Conservation (phyloP, 768 basidiomycete species). For the Melanogaster broomeanus region DNA sequence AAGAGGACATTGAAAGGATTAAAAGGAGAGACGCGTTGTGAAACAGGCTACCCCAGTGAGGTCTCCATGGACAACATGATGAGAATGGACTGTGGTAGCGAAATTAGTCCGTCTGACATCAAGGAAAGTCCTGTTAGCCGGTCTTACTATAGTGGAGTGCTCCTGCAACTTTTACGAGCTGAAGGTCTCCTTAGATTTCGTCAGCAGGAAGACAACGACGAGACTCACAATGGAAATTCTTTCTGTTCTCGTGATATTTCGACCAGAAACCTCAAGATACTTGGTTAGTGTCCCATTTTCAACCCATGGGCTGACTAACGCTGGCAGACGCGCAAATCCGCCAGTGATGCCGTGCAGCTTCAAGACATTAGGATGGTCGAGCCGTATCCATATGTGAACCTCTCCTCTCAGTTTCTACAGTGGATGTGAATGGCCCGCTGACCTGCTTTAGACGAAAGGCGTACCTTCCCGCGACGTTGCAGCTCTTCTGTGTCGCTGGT, state of each 20-base stretch:
- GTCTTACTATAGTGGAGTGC: slow-evolving; percentile 41
- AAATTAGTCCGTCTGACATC: not conserved
- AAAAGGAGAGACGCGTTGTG: not conserved
- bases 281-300: slow-evolving; percentile 40
- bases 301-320: slow-evolving; percentile 45
- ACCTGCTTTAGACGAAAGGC: not conserved
- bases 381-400: slow-evolving; percentile 38
- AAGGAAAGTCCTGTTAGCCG: not conserved
- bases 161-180: slow-evolving; percentile 42
- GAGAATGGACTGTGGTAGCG: slow-evolving; percentile 2
- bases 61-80: slow-evolving; percentile 4
- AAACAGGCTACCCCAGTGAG: slow-evolving; percentile 3
- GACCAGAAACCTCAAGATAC: slow-evolving; percentile 39
- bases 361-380: slow-evolving; percentile 41
- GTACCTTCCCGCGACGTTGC: slow-evolving; percentile 1
- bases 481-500: not conserved
- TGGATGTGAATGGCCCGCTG: not conserved
- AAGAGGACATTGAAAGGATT: not conserved
- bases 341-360: slow-evolving; percentile 37
- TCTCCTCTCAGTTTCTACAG: slow-evolving; percentile 33
- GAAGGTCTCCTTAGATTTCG: not conserved
- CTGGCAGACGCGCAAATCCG: slow-evolving; percentile 38
- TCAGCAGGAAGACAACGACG: not conserved
- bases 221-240: slow-evolving; percentile 37
- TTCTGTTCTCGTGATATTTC: slow-evolving; percentile 36